A percentile compares a stretch with the other conserved stretches of the same genome.
phyloP scores from a whole-genome alignment of 352 stramenopile species.

The Phytophthora chlamydospora region DNA sequence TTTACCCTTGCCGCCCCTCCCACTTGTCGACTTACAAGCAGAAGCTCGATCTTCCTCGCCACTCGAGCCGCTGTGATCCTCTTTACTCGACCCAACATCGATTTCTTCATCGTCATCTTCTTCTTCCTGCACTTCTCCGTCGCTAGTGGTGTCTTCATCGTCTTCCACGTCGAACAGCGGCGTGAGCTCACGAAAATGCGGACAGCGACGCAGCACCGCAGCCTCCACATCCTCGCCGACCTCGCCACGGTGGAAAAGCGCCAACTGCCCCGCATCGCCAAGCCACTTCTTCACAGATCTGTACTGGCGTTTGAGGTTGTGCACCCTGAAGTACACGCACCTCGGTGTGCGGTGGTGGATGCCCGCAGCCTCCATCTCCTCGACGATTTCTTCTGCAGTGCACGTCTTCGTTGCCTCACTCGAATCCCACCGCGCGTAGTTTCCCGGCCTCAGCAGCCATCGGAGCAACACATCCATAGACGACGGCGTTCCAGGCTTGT shows the following conservation, averaged over 20 bases:
- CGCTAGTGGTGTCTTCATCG: background rate
- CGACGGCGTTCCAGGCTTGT: background rate
- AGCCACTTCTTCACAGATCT: background rate
- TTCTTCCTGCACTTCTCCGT: too few relatives aligned
- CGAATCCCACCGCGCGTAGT: conserved; percentile 4
- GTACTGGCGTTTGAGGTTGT: conserved; percentile 3
- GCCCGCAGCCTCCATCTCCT: background rate
- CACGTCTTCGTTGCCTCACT: background rate
- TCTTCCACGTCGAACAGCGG: background rate
- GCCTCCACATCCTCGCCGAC: background rate
- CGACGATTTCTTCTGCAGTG: background rate
- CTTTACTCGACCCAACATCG: too few relatives aligned
- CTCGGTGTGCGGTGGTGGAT: background rate
- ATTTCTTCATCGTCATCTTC: background rate
- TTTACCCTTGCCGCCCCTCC: too few relatives aligned
- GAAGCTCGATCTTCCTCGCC: too few relatives aligned
- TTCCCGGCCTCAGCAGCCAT: conserved; percentile 10
- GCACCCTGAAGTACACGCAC: conserved; percentile 5
- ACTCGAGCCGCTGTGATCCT: too few relatives aligned
- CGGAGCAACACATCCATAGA: conserved; percentile 4
- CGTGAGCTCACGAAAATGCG: background rate
- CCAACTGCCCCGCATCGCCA: background rate
- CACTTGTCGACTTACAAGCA: too few relatives aligned
- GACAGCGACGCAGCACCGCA: background rate
- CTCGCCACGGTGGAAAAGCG: background rate